Evolutionary conservation across 192 early-diverging fungal species (phyloP), one percentile per base, ranked within the genome.

Genomic region (Rhizophagus clarus): DNA sequence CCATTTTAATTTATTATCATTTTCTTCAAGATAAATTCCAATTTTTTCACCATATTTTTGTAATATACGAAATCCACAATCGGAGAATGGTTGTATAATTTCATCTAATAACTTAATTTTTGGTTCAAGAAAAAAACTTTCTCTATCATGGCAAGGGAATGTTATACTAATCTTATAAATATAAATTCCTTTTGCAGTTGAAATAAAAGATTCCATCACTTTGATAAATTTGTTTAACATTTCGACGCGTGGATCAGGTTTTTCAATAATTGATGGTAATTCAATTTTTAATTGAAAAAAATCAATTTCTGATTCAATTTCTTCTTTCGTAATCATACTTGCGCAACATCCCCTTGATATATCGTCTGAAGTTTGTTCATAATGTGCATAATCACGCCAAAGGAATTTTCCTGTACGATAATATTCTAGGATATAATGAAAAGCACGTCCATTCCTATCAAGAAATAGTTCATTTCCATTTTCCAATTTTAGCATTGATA

Each of bases 401-500:
- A 68, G 32, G 4, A 68, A 17, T 61, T 63, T 63, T 28, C 11
- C 20, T 28, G 40, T 74, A 20, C 72, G 40, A 63, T 74, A 74
- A 74, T 7, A 74, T 63, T 74, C 72, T 20, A 74, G 24, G 2
- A 74, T 63, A 42, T 61, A 42, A 74, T 42, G 45, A 68, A 74
- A 74, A 15, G 72, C 72, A 28, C 11, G 45, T 17, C 40, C 28
- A 63, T 74, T 74, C 6, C 72, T 61, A 22, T 74, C 72, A 61
- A 74, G 12, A 11, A 74, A 74, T 12, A 31, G 1, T 67, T 74
- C 72, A 29, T 74, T 63, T 7, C 26, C 17, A 34, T 74, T 34
- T 42, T 61, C 72, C 4, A 29, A 34, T 63, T 74, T 61, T 17
- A 70, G 0, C 29, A 61, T 42, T 42, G 61, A n/a, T 51, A 51